A percentile compares a stretch with the other conserved stretches of the same genome.
Conservation (phyloP, 306 rosid species). For the Quercus variabilis region DNA sequence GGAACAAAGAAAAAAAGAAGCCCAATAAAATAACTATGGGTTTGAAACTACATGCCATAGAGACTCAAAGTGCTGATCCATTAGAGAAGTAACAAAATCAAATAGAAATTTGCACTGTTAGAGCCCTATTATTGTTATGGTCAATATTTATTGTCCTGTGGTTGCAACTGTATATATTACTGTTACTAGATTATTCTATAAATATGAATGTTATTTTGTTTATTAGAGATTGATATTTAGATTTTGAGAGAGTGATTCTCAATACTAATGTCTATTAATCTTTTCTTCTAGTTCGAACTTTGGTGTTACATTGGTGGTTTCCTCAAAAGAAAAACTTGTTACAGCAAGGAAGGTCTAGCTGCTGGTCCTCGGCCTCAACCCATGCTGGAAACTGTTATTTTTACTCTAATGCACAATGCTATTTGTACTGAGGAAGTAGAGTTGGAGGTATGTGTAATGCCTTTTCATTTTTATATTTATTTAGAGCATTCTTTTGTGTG, state of each 20-base stretch:
- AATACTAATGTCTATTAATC: constrained; percentile 13
- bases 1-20: too few species aligned
- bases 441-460: too few species aligned
- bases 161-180: background rate
- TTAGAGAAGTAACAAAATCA: background rate
- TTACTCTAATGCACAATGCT: too few species aligned
- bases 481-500: too few species aligned
- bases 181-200: background rate
- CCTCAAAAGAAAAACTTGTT: constrained; percentile 53
- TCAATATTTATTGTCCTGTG: background rate
- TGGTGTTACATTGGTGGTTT: constrained; percentile 66
- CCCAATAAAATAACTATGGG: too few species aligned
- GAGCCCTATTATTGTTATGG: background rate
- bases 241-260: background rate
- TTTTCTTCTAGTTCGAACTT: constrained; percentile 60
- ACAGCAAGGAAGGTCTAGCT: constrained; percentile 70
- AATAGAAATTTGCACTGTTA: background rate
- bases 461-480: too few species aligned
- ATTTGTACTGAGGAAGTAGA: too few species aligned
- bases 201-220: background rate
- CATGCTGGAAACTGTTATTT: constrained; percentile 64
- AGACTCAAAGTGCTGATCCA: background rate
- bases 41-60: too few species aligned
- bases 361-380: constrained; percentile 71
- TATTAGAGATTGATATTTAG: background rate